These are phyloP conservation scores for Sphagnum fallax DNA, from an alignment of 228 moss, liverwort and hornwort genomes.

Conservation along the genomic window DNA sequence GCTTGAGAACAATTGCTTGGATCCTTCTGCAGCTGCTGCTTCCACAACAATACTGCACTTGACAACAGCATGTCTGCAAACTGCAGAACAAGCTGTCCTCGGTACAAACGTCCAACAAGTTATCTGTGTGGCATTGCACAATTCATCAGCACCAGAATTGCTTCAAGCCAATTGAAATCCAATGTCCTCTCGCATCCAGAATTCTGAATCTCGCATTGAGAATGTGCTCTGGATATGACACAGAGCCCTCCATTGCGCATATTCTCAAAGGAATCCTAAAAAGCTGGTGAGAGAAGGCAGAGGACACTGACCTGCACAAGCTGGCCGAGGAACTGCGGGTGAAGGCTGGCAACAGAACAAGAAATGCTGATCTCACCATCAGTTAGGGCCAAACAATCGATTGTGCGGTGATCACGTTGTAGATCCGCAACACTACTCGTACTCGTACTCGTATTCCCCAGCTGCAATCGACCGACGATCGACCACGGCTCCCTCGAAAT, in stretches of 20 bases:
- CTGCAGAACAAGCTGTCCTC: constrained; percentile 6
- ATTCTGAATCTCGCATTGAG: too few species aligned
- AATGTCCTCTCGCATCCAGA: too few species aligned
- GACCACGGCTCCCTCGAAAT: constrained; percentile 7
- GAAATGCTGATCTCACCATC: constrained; percentile 35
- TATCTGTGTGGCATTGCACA: constrained; percentile 10
- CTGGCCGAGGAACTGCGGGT: constrained; percentile 32
- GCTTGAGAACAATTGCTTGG: neutral
- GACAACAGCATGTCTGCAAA: neutral
- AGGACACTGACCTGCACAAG: constrained; percentile 38
- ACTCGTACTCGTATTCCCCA: constrained; percentile 32
- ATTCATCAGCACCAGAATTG: too few species aligned
- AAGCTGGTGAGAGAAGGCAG: neutral
- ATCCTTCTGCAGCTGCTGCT: neutral
- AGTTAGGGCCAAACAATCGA: constrained; percentile 50
- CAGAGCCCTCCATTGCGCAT: too few species aligned
- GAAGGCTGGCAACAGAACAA: constrained; percentile 32
- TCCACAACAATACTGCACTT: constrained; percentile 7
- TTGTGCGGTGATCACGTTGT: constrained; percentile 17
- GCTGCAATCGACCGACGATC: constrained; percentile 33
- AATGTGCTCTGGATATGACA: too few species aligned
- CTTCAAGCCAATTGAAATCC: too few species aligned
- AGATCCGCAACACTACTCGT: constrained; percentile 9
- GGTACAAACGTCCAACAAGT: constrained; percentile 51
- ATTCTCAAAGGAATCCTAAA: neutral